A percentile compares a stretch with the other conserved stretches of the same genome.
phyloP scores from a whole-genome alignment of 2,329 filamentous ascomycete species.

The Alternaria ventricosa region DNA sequence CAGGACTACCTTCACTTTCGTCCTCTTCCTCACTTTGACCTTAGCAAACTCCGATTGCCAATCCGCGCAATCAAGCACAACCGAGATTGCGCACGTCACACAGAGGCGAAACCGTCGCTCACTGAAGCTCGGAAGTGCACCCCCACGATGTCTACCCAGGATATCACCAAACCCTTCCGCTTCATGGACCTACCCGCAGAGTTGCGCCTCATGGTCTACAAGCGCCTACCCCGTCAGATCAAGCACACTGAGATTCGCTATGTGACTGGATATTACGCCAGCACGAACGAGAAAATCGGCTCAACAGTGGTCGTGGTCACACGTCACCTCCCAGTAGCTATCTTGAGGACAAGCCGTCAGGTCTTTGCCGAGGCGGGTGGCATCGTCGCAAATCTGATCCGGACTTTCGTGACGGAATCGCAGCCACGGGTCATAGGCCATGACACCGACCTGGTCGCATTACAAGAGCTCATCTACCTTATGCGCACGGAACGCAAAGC shows the following conservation, averaged over 20 bases:
- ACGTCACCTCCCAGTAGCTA: neutral
- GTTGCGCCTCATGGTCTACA: neutral
- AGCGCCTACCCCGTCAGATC: neutral
- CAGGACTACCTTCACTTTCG: too few species aligned
- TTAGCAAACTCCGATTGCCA: too few species aligned
- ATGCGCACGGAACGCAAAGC: too few species aligned
- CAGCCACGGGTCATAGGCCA: neutral
- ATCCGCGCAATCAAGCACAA: too few species aligned
- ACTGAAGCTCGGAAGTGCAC: too few species aligned
- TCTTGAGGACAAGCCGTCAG: neutral
- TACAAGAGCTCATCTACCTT: too few species aligned
- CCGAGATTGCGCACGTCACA: neutral
- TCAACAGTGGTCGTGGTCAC: neutral
- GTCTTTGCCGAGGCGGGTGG: neutral
- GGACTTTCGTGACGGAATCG: neutral
- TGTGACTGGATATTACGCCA: neutral
- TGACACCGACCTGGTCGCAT: too few species aligned
- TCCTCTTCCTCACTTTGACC: too few species aligned
- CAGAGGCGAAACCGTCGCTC: rapidly evolving
- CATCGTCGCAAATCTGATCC: neutral
- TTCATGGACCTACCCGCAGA: neutral
- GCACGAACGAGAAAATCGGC: too few species aligned
- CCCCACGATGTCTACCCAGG: neutral
- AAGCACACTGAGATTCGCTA: neutral
- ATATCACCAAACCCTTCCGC: neutral